Conservation (phyloP, 2,329 filamentous ascomycete genomes). For the Passalora sequoiae region DNA sequence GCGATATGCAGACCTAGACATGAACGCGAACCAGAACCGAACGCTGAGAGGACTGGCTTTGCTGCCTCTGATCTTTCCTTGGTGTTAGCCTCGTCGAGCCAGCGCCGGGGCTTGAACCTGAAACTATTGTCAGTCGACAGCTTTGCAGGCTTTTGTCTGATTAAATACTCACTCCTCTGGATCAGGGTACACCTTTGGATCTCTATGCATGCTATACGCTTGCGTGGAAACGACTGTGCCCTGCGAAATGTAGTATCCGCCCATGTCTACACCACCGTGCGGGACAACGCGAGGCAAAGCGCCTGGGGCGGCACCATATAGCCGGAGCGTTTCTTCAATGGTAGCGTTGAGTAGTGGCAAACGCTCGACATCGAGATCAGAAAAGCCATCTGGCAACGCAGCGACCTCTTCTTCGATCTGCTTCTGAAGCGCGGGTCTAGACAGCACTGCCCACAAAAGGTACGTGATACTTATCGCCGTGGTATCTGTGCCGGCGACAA, state of each 20-base stretch:
- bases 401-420: slow-evolving; percentile 27
- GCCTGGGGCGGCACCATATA: slow-evolving; percentile 32
- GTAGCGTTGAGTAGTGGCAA: slow-evolving; percentile 24
- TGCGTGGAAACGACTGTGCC: slow-evolving; percentile 27
- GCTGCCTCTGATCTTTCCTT: slow-evolving; percentile 17
- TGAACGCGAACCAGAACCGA: slow-evolving; percentile 26
- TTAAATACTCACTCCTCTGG: slow-evolving; percentile 26
- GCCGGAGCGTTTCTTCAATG: slow-evolving; percentile 30
- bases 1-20: slow-evolving; percentile 33
- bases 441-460: slow-evolving; percentile 28
- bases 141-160: no score
- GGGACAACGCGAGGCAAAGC: slow-evolving; percentile 29
- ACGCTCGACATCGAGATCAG: slow-evolving; percentile 23
- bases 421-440: slow-evolving; percentile 18
- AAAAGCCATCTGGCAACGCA: slow-evolving; percentile 16
- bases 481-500: slow-evolving; percentile 33
- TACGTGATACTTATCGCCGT: slow-evolving; percentile 31
- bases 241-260: slow-evolving; percentile 23
- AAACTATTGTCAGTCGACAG: no score
- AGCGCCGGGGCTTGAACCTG: slow-evolving; percentile 27
- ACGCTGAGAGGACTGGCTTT: slow-evolving; percentile 26
- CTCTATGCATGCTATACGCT: slow-evolving; percentile 27
- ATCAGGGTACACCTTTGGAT: slow-evolving; percentile 23
- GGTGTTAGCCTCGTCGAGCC: slow-evolving; percentile 12
- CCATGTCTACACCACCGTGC: slow-evolving; percentile 21